These are phyloP conservation scores for Daphne laureola DNA, from an alignment of 441 rosid species.

Conservation along the genomic window DNA sequence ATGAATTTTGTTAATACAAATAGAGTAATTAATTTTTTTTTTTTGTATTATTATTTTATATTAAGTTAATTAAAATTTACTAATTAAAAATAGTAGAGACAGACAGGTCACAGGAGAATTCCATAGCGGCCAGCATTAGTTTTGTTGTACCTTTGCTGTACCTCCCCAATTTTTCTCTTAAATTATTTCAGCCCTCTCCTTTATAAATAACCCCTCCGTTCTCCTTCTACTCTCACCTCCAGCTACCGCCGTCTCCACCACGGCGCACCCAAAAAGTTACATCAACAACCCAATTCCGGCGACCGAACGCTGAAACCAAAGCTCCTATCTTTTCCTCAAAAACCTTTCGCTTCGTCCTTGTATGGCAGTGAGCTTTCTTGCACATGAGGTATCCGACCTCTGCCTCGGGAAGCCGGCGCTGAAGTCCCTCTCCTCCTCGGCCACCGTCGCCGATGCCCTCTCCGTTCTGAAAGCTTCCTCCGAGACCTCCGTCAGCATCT, in stretches of 20 bases:
- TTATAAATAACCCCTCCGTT: not conserved
- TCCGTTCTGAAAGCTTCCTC: conserved; percentile 43
- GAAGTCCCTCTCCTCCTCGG: conserved; percentile 38
- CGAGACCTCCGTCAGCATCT: conserved; percentile 51
- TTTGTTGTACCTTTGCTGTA: no score
- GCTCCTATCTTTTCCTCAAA: not conserved
- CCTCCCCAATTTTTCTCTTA: no score
- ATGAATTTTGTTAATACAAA: no score
- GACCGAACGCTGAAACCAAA: no score
- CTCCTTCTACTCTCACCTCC: not conserved
- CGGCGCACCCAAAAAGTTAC: not conserved
- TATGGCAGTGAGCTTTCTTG: conserved; percentile 64
- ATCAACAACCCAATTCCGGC: not conserved
- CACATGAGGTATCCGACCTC: conserved; percentile 62
- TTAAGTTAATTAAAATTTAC: no score
- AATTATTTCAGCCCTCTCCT: no score
- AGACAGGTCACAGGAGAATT: no score
- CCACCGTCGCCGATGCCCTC: conserved; percentile 51
- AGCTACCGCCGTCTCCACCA: not conserved
- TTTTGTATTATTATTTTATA: no score
- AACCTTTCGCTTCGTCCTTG: conserved; percentile 16
- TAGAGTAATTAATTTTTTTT: no score
- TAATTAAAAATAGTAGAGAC: no score
- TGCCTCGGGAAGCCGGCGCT: conserved; percentile 85
- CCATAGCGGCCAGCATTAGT: no score